These are phyloP conservation scores for Trifolium pratense DNA, from an alignment of 306 rosid genomes.

Conservation along the genomic window DNA sequence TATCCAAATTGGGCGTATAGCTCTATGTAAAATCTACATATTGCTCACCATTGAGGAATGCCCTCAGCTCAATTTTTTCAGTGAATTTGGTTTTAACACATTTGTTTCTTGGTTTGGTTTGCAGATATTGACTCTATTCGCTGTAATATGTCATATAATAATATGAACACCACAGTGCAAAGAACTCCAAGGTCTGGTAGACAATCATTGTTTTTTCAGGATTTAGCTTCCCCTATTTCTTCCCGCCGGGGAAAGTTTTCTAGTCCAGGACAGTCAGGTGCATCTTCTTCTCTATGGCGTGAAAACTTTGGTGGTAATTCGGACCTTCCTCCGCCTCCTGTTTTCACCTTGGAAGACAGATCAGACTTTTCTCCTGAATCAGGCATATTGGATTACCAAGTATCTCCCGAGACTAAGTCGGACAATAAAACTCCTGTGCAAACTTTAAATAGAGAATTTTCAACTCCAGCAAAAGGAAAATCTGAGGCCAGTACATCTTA, in stretches of 20 bases:
- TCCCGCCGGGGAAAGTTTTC: slow-evolving; percentile 76
- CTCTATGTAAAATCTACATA: neutral
- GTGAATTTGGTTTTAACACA: slow-evolving; percentile 26
- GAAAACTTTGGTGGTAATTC: slow-evolving; percentile 69
- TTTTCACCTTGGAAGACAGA: slow-evolving; percentile 88
- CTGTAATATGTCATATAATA: slow-evolving; percentile 28
- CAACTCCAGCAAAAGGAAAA: slow-evolving; percentile 61
- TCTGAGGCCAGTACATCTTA: slow-evolving; percentile 82
- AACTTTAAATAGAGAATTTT: slow-evolving; percentile 60
- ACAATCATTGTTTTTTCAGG: slow-evolving; percentile 87
- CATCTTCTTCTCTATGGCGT: slow-evolving; percentile 83
- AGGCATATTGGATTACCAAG: slow-evolving; percentile 81
- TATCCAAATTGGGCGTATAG: neutral
- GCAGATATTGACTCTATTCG: slow-evolving; percentile 39
- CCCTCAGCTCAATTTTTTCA: neutral
- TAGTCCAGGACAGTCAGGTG: slow-evolving; percentile 85
- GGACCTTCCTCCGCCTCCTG: slow-evolving; percentile 96
- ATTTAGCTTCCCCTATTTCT: slow-evolving; percentile 89
- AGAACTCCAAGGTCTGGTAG: slow-evolving; percentile 84
- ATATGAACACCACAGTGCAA: slow-evolving; percentile 67
- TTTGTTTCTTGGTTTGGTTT: slow-evolving; percentile 31
- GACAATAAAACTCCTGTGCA: slow-evolving; percentile 67
- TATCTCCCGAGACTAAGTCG: slow-evolving; percentile 82
- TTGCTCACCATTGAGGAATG: neutral
- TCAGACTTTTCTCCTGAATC: slow-evolving; percentile 92